Percentiles rank a stretch among this genome's conserved stretches.
phyloP scores from a whole-genome alignment of 768 basidiomycete species.

The Clathrus columnatus region DNA sequence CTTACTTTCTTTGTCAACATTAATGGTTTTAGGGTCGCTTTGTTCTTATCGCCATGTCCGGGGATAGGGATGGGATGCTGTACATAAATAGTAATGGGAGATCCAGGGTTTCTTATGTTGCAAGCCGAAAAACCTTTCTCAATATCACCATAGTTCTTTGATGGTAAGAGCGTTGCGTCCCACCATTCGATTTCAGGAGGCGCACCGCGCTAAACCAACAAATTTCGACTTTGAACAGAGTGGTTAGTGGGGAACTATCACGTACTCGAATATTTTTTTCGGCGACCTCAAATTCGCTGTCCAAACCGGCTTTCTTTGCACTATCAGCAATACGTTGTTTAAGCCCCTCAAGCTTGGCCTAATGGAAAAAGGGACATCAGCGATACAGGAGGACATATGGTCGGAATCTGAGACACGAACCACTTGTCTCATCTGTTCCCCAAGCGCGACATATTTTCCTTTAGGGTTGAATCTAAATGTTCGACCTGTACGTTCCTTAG shows the following conservation, averaged over 20 bases:
- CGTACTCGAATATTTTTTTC: slow-evolving; percentile 83
- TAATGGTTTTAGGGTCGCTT: slow-evolving; percentile 68
- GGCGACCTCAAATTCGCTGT: slow-evolving; percentile 83
- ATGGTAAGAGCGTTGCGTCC: slow-evolving; percentile 82
- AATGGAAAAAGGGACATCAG: slow-evolving; percentile 17
- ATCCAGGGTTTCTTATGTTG: slow-evolving; percentile 55
- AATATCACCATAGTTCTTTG: slow-evolving; percentile 72
- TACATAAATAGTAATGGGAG: slow-evolving; percentile 82
- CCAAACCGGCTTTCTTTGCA: slow-evolving; percentile 87
- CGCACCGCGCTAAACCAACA: slow-evolving; percentile 52
- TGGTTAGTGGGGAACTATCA: slow-evolving; percentile 2
- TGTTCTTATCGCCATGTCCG: slow-evolving; percentile 79
- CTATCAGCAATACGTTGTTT: slow-evolving; percentile 91
- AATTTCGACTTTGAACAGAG: not conserved
- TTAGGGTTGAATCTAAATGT: slow-evolving; percentile 84
- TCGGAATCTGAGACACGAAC: slow-evolving; percentile 48
- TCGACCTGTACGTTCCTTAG: slow-evolving; percentile 59
- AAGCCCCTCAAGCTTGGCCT: slow-evolving; percentile 78
- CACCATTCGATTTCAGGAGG: slow-evolving; percentile 97
- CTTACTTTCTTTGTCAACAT: slow-evolving; percentile 84
- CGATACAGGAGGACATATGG: slow-evolving; percentile 37
- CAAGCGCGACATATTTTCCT: slow-evolving; percentile 61
- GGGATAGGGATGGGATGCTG: slow-evolving; percentile 98
- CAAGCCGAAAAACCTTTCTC: slow-evolving; percentile 44
- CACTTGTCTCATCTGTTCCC: slow-evolving; percentile 40